Base-by-base conservation (phyloP, 2,329 filamentous ascomycete genomes). In the Hymenoscyphus infarciens region DNA sequence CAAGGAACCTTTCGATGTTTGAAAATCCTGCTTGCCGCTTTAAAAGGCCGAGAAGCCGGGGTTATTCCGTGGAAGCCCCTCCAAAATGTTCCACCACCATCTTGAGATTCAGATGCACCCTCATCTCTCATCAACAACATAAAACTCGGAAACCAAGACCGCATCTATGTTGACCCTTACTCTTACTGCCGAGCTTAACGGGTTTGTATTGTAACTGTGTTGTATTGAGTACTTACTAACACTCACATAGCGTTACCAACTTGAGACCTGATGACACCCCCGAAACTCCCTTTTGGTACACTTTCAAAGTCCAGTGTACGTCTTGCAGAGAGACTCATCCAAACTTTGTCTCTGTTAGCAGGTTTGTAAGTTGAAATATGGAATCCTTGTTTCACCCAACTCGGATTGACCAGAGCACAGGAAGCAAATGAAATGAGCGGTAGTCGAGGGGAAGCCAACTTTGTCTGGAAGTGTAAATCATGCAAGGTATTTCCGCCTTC, bases 401-500 rank as follows among this genome's bases (percentile, higher is more conserved):
- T 62, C n/a, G 22, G 35, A 70, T 15, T 29, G 31, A 25, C 19
- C 19, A 52, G 10, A 38, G 11, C 8, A 7, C 66, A 97, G 92
- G 94, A 98, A 74, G 83, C 82, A 72, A 93, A 96, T 74, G 92
- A 97, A 68, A 87, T 97, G 76, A 95, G 91, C 67, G 93, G 93
- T 39, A 97, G 93, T 76, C 86, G 92, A 72, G 95, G 95, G 68
- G 93, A 98, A 77, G 95, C 95, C 65, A 98, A 98, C 77, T 99
- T 99, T 77, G 95, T 99, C n/a, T 99, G 95, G 94, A 93, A 87
- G 76, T 99, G 95, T 83, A 97, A 96, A 78, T 94, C 95, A 75
- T 99, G 95, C 87, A 96, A 95, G 85, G 92, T 95, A 69, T 54
- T 61, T 56, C 57, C 5, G 7, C 38, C 5, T 42, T 27, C 25